Evolutionary conservation across 345 rosid species (phyloP), one percentile per base, ranked within the genome.

Genomic region (Barbarea vulgaris): DNA sequence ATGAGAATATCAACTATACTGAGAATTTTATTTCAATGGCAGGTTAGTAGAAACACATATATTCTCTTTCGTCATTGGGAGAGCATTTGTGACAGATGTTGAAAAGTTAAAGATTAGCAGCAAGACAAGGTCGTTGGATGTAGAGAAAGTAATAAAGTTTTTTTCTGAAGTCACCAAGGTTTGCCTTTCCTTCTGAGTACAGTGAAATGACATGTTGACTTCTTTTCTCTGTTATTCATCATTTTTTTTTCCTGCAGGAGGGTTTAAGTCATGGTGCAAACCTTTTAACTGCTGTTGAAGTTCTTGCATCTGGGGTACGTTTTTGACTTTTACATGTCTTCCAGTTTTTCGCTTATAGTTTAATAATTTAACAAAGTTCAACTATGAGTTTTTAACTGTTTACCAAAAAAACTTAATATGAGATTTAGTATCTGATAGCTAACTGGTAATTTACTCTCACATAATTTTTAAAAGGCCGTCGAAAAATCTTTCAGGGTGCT

Each of bases 1-100:
- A 60, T 61, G 36, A 69, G 31, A 31, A 48, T 68, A 63, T 77
- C 71, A 72, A 72, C 66, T 48, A 73, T 80, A 41, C 50, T 71
- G 73, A 69, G 64, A 73, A 47, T 64, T 79, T 69, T 72, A 19
- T 62, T 31, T 79, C 74, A 64, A 67, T 81, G 65, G 55, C 96
- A 94, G 99, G 92, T 87, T 94, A 88, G 99, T 89, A 67, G 99
- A 94, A 84, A 89, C 96, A 76, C 99, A 94, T 57, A 81, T 94
- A 75, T 94, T 92, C 87, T 90, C 92, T 55, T 94, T 94, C 75
- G 97, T 92, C 74, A 88, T 90, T 81, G 99, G 97, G 85, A 83
- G 99, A 89, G 99, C 99, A 53, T 95, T 92, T 86, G 99, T 92
- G 71, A 87, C 97, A 22, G 93, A 92, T 80, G 83, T 92, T 64